Conservation (phyloP, 305 asterid species). For the Fraxinus nigra region DNA sequence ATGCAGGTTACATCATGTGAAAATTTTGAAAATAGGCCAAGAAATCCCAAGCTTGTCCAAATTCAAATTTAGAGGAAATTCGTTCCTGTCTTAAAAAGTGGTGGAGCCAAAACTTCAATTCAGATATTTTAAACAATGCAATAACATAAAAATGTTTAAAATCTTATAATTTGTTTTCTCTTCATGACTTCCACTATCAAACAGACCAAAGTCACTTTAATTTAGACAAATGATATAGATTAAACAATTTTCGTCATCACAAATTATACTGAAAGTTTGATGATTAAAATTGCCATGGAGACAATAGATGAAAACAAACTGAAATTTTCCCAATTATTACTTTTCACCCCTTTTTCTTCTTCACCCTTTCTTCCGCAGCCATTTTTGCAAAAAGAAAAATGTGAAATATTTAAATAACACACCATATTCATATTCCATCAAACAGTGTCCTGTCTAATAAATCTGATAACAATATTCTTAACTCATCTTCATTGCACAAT, state of each 20-base stretch:
- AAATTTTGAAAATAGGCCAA: background rate
- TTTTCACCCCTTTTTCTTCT: background rate
- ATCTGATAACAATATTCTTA: slow-evolving; percentile 7
- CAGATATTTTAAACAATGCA: background rate
- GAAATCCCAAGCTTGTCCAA: background rate
- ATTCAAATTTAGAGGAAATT: background rate
- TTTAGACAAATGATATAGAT: background rate
- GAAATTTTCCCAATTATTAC: background rate
- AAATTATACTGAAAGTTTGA: background rate
- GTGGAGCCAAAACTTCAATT: background rate
- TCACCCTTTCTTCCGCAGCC: background rate
- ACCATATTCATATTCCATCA: slow-evolving; percentile 17
- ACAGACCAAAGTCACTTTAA: background rate
- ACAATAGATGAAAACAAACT: background rate
- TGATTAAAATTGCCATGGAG: background rate
- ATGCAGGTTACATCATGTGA: background rate
- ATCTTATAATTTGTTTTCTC: background rate
- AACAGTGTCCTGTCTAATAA: slow-evolving; percentile 9
- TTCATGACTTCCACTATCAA: background rate
- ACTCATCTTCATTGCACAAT: slow-evolving; percentile 1
- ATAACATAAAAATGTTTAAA: background rate
- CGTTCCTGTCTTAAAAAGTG: background rate
- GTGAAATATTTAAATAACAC: slow-evolving; percentile 2
- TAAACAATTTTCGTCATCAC: background rate
- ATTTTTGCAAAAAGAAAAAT: background rate